A percentile compares a stretch with the other conserved stretches of the same genome.
Evolutionary conservation across 768 basidiomycete species (phyloP).

Genomic region (Ephemerocybe angulata): DNA sequence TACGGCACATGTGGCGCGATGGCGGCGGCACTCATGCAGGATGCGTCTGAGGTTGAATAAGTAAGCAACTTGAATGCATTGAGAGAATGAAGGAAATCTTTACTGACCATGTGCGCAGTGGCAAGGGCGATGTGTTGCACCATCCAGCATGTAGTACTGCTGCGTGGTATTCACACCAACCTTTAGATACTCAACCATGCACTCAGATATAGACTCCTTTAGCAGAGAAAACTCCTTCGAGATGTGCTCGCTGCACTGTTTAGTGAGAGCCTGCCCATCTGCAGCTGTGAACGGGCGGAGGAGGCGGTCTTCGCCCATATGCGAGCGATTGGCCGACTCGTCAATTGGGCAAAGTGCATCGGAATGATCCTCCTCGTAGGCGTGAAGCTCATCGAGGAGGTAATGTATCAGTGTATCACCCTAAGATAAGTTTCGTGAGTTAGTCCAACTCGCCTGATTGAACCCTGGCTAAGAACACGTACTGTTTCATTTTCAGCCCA

Average conservation of each 20-base stretch:
- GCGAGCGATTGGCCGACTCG: neutral
- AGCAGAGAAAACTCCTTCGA: too few relatives aligned
- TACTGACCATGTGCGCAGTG: too few relatives aligned
- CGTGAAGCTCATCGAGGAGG: constrained; percentile 24
- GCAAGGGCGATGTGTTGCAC: too few relatives aligned
- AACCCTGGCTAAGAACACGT: neutral
- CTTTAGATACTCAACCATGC: neutral
- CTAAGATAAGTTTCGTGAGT: constrained; percentile 9
- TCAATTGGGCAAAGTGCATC: constrained; percentile 10
- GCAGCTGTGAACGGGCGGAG: neutral
- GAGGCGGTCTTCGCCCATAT: neutral
- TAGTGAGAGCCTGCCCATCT: neutral
- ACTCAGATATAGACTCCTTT: neutral
- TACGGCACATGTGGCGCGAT: too few relatives aligned
- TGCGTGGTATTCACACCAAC: neutral
- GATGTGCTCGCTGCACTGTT: neutral
- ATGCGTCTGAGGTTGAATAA: too few relatives aligned
- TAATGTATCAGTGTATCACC: constrained; percentile 22
- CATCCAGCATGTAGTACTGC: neutral
- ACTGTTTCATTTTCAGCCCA: constrained; percentile 30
- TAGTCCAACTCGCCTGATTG: neutral
- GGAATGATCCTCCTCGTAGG: constrained; percentile 21
- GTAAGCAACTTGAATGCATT: neutral
- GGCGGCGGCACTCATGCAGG: too few relatives aligned
- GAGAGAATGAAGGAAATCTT: too few relatives aligned